Conservation (phyloP, 257 asterid genomes). For the Solanum commersonii region DNA sequence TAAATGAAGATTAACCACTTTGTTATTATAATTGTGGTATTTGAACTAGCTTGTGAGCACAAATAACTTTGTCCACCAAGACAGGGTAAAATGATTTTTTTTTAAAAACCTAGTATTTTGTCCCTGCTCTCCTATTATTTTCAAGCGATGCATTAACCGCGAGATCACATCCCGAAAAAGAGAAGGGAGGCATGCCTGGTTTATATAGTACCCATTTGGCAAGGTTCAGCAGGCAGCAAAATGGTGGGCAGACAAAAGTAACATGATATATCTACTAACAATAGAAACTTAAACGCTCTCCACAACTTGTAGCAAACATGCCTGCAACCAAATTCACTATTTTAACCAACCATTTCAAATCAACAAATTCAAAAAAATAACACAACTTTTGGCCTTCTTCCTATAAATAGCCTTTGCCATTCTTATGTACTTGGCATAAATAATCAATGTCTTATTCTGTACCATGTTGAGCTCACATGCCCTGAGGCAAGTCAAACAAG, state of each 20-base stretch:
- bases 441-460: neutral
- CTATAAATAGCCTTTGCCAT: neutral
- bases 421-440: neutral
- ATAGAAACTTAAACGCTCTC: neutral
- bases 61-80: neutral
- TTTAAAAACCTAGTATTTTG: neutral
- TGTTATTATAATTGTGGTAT: neutral
- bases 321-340: neutral
- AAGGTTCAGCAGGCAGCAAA: neutral
- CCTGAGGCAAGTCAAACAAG: constrained; percentile 31
- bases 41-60: neutral
- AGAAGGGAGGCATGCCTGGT: neutral
- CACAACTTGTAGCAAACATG: neutral
- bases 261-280: neutral
- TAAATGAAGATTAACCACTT: neutral
- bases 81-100: neutral
- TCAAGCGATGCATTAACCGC: neutral
- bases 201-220: neutral
- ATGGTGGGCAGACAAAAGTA: neutral
- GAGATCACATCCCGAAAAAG: neutral
- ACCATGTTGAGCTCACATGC: constrained; percentile 18
- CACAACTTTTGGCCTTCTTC: neutral
- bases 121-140: neutral
- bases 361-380: neutral
- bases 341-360: neutral